These are phyloP conservation scores for Phallus indusiatus DNA, from an alignment of 768 basidiomycete species.

Conservation along the genomic window DNA sequence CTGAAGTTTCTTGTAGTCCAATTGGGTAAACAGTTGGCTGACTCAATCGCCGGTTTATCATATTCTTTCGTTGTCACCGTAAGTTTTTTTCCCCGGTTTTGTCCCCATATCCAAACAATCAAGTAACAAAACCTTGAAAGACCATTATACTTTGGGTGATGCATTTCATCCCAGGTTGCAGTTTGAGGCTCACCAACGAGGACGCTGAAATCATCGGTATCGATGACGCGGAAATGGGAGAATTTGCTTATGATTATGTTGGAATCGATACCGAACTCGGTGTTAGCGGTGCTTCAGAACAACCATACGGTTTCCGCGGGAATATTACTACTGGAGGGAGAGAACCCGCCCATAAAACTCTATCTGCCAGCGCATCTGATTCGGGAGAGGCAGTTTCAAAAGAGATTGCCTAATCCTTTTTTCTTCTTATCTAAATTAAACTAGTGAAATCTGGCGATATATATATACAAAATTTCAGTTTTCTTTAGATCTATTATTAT, in stretches of 20 bases:
- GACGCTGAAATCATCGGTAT: slow-evolving; percentile 61
- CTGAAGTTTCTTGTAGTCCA: slow-evolving; percentile 38
- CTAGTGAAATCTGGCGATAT: background rate
- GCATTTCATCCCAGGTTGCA: slow-evolving; percentile 76
- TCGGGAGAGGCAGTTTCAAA: background rate
- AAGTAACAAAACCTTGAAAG: background rate
- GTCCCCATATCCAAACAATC: background rate
- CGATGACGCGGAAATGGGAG: slow-evolving; percentile 85
- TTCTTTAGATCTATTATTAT: background rate
- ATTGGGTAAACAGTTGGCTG: slow-evolving; percentile 78
- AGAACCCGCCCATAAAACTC: background rate
- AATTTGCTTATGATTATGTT: slow-evolving; percentile 84
- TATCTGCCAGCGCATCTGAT: background rate
- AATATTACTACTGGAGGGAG: background rate
- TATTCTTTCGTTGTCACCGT: slow-evolving; percentile 69
- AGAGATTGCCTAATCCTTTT: background rate
- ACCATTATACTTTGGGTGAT: slow-evolving; percentile 80
- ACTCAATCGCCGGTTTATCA: slow-evolving; percentile 51
- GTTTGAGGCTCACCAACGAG: slow-evolving; percentile 57
- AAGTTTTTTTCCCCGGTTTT: background rate
- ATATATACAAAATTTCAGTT: background rate
- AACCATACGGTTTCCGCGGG: background rate
- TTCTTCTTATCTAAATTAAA: background rate
- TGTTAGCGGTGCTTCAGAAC: slow-evolving; percentile 8
- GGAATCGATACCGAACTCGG: slow-evolving; percentile 51